Evolutionary conservation across 2,329 filamentous ascomycete genomes (phyloP), one percentile per base, ranked within the genome.

Genomic region (Fusarium chuoi): DNA sequence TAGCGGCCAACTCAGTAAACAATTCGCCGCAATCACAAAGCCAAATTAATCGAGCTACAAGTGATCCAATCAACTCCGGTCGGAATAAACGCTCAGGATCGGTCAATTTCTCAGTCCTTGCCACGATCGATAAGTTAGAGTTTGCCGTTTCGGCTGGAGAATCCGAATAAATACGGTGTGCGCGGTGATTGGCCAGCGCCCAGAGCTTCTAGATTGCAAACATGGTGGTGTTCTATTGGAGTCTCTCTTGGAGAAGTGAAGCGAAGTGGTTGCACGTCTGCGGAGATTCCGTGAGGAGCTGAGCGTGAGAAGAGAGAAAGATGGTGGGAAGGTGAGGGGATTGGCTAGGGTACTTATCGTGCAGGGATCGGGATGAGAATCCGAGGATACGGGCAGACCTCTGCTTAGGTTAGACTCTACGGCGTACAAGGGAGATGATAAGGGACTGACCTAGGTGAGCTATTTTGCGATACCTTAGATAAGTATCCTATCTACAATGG

Each of bases 221-320:
- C 13, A 62, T 72, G 59, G 65, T 68, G 49, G 45, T 51, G 36
- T 48, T 74, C 64, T 44, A 48, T 73, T 73, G 66, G 65, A 58
- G 67, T 70, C 30, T 7, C 28, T 15, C 13, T 70, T 70, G 67
- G 70, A 63, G 70, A 73, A 58, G 57, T 44, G 33, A 42, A 26
- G 20, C 22, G 65, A 35, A 46, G 35, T 61, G 61, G 66, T 35
- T 65, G 60, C 33, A 42, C 6, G 30, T 51, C 57, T 65, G 71
- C 62, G 71, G 71, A 71, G 71, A 71, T 54, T 26, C 66, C 71
- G 70, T 74, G 70, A 74, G 71, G 70, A 73, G 58, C 35, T 57
- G 65, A 64, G 46, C 3, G 4, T 30, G 33, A 17, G 18, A 33
- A 10, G 2, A 11, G 20, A n/a, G 41, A 26, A 52, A 55, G 67